These are phyloP conservation scores for Sambucus nigra DNA, from an alignment of 129 eudicot species.

Conservation along the genomic window DNA sequence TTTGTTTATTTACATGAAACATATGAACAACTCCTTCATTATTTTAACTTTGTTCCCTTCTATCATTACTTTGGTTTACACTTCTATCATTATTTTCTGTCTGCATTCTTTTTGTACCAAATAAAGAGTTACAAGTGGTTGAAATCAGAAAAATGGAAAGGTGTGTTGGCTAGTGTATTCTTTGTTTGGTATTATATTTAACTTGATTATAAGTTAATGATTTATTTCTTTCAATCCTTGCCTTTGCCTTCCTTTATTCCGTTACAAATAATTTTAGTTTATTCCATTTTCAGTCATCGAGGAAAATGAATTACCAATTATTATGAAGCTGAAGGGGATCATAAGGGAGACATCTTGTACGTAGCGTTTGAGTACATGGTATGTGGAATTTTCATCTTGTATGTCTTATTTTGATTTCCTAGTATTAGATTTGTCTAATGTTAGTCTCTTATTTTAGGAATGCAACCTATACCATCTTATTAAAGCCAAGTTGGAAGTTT, in stretches of 20 bases:
- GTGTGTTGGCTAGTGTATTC: conserved; percentile 29
- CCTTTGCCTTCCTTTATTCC: background rate
- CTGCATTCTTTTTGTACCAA: conserved; percentile 24
- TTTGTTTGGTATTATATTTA: background rate
- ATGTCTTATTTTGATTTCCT: background rate
- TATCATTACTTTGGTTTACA: no score
- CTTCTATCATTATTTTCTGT: conserved; percentile 24
- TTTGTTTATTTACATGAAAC: no score
- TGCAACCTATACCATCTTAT: conserved; percentile 91
- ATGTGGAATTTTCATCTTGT: conserved; percentile 1
- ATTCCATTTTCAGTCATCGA: conserved; percentile 54
- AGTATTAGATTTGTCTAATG: background rate
- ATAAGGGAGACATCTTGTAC: conserved; percentile 87
- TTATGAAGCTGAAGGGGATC: conserved; percentile 96
- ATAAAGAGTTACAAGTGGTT: conserved; percentile 41
- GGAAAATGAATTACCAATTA: conserved; percentile 93
- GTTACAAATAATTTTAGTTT: background rate
- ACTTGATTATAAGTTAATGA: background rate
- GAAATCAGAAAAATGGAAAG: conserved; percentile 66
- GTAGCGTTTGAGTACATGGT: conserved; percentile 98
- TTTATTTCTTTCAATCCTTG: background rate
- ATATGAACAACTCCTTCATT: no score
- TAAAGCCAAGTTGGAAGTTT: conserved; percentile 66
- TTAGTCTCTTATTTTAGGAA: conserved; percentile 29
- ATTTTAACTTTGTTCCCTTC: no score